Conservation (phyloP, 1,284 basidiomycete genomes). For the Cryptococcus wingfieldii region DNA sequence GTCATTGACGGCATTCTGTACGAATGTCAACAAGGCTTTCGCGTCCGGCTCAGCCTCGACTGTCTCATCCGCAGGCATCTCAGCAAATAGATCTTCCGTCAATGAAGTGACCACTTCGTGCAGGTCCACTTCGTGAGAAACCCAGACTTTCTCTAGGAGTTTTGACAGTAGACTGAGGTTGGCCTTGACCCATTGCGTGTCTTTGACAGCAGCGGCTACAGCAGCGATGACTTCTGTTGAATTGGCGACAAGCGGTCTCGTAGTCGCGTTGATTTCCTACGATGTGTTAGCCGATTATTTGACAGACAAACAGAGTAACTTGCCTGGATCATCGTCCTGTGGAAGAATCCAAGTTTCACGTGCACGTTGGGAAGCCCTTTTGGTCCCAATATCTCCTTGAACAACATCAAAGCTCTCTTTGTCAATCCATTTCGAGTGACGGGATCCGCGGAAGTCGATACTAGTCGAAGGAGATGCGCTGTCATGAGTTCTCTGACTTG, state of each 20-base stretch:
- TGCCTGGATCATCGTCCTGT: slow-evolving; percentile 74
- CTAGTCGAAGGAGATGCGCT: slow-evolving; percentile 86
- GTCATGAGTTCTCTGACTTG: slow-evolving; percentile 83
- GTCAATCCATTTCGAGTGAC: slow-evolving; percentile 62
- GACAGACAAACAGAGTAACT: slow-evolving; percentile 22
- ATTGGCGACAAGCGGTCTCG: slow-evolving; percentile 68
- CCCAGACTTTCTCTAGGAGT: slow-evolving; percentile 81
- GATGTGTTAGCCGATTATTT: slow-evolving; percentile 5
- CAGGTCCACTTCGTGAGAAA: slow-evolving; percentile 67
- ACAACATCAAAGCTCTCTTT: slow-evolving; percentile 71
- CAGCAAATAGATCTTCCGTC: slow-evolving; percentile 77
- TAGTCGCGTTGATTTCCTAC: slow-evolving; percentile 68
- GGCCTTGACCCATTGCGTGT: slow-evolving; percentile 73
- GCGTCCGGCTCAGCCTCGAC: slow-evolving; percentile 61
- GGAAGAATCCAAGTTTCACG: slow-evolving; percentile 85
- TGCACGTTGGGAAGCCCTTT: slow-evolving; percentile 90
- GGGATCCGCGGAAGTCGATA: slow-evolving; percentile 67
- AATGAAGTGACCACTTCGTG: slow-evolving; percentile 78
- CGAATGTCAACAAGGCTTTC: slow-evolving; percentile 72
- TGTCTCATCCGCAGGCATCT: slow-evolving; percentile 79
- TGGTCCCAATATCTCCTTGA: slow-evolving; percentile 74
- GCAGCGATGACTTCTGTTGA: slow-evolving; percentile 80
- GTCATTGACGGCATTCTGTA: slow-evolving; percentile 73
- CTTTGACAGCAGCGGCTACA: slow-evolving; percentile 76
- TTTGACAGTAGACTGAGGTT: slow-evolving; percentile 80